Base-by-base conservation (phyloP, 2,329 filamentous ascomycete genomes). In the Thielaviopsis cerberus region DNA sequence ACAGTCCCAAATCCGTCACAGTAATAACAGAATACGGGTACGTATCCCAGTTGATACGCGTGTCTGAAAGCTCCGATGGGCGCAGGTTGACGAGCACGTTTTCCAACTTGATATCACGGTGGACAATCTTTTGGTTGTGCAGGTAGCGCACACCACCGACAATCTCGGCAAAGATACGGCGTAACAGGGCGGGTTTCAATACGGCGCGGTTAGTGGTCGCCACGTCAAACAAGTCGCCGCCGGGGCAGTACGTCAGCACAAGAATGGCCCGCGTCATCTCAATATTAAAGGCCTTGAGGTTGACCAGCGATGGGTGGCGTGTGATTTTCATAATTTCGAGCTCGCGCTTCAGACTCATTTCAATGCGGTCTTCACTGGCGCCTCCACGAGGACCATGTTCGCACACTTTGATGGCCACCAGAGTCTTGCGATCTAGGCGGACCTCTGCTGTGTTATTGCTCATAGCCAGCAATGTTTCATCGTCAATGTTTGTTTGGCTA, bases 41-140 rank as follows among this genome's bases (percentile, higher is more conserved):
- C 0, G 76, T 81, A 52, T 77, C 74, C 76, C 88, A 94, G 65
- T 91, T 78, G 34, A 78, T 73, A 5, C 76, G 73, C 64, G 74
- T 62, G 65, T 80, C 76, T n/a, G 81, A 73, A 48, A 94, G 78
- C 66, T 86, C 80, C 26, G 78, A 67, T 4, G 80, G 74, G 0
- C 85, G 80, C 53, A 95, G 76, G 67, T 95, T 97, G 65, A 97
- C 85, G 27, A 98, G 82, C 50, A 96, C 88, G 69, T 97, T 88
- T 75, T 98, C 92, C 60, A 98, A 82, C 72, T 98, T 98, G 70
- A 98, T 94, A 69, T 98, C 92, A 61, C 92, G 82, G 68, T 98
- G 92, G 57, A 97, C 91, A 67, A 98, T 95, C 64, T 81, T 83
- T 65, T 86, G 76, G 57, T 80, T 75, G 69, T 98, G 92, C 54